A percentile compares a stretch with the other conserved stretches of the same genome.
Conservation (phyloP, 768 basidiomycete genomes). For the Rhodosporidiobolus sp. region DNA sequence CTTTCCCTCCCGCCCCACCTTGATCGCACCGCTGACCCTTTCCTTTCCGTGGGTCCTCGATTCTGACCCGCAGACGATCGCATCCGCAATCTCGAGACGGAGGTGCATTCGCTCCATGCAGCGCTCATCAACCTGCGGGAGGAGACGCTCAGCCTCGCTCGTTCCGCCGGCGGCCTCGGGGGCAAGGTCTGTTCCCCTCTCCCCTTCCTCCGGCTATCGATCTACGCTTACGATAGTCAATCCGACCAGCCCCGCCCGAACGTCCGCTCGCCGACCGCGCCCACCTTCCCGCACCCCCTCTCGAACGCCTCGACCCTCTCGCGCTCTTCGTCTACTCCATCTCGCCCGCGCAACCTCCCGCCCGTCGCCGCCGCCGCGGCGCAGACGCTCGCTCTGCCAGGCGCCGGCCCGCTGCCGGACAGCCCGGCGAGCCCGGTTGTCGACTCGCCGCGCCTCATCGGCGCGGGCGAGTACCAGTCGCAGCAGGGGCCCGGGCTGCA, state of each 20-base stretch:
- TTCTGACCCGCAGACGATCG: slow-evolving; percentile 61
- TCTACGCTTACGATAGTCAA: not conserved
- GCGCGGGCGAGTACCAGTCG: slow-evolving; percentile 9
- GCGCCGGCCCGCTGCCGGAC: slow-evolving; percentile 8
- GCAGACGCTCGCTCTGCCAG: not conserved
- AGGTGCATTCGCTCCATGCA: slow-evolving; percentile 67
- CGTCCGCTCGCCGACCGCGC: slow-evolving; percentile 35
- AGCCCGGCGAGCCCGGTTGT: slow-evolving; percentile 20
- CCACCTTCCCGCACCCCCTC: slow-evolving; percentile 37
- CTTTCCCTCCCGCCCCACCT: not conserved
- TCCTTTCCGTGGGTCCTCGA: too few relatives aligned
- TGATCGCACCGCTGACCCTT: not conserved
- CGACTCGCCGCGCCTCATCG: slow-evolving; percentile 20
- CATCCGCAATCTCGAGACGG: slow-evolving; percentile 67
- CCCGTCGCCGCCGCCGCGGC: not conserved
- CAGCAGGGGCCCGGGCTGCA: slow-evolving; percentile 12
- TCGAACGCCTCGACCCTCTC: slow-evolving; percentile 34
- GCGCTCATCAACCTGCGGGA: slow-evolving; percentile 51
- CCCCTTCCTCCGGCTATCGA: not conserved
- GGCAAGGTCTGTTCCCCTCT: slow-evolving; percentile 17
- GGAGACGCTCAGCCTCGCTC: slow-evolving; percentile 33
- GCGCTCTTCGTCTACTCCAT: slow-evolving; percentile 13
- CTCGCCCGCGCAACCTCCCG: slow-evolving; percentile 14
- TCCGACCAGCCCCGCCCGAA: slow-evolving; percentile 9
- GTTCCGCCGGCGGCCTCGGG: not conserved